Evolutionary conservation across 371 early-diverging fungal species (phyloP), one percentile per base, ranked within the genome.

Genomic region (Rhizopus delemar): DNA sequence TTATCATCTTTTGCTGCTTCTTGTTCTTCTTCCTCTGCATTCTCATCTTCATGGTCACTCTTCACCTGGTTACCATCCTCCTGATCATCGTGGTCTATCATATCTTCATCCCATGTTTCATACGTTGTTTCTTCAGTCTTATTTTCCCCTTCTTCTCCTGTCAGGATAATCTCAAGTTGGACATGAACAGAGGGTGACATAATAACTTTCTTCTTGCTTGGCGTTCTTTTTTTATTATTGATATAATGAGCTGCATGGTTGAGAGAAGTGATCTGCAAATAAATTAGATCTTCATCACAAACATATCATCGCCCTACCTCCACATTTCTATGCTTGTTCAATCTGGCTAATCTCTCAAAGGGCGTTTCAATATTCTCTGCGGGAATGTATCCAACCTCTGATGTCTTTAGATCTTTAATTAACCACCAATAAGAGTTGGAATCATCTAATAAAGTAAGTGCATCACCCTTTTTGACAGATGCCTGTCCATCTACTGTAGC

Each of bases 351-450:
- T 48, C 93, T 83, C 61, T 95, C 95, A 60, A 80, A 86, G 8
- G 93, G 92, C 4, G 94, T 93, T 35, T 95, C 96, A 52, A 96
- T 86, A 67, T 92, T 94, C 64, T 94, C 95, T 4, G 95, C 95
- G 5, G 95, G 96, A 43, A 96, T 92, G 63, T 95, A 96, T 2
- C 96, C 96, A 56, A 94, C 90, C 71, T 91, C 89, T 33, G 83
- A 86, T 15, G 86, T 86, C 62, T 89, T 88, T 28, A 91, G 74
- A 46, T 89, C 88, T 70, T 90, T 85, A 32, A 96, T 93, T 16
- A 95, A 74, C 96, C 96, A 96, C 96, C 96, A 96, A 77, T 95
- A 94, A 39, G 87, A 86, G 70, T 96, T 94, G 11, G 86, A 78
- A 67, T 96, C 96, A 69, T 96, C 95, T 41, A 95, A 73, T 55